These are phyloP conservation scores for Phytophthora constricta DNA, from an alignment of 352 stramenopile species.

Conservation along the genomic window DNA sequence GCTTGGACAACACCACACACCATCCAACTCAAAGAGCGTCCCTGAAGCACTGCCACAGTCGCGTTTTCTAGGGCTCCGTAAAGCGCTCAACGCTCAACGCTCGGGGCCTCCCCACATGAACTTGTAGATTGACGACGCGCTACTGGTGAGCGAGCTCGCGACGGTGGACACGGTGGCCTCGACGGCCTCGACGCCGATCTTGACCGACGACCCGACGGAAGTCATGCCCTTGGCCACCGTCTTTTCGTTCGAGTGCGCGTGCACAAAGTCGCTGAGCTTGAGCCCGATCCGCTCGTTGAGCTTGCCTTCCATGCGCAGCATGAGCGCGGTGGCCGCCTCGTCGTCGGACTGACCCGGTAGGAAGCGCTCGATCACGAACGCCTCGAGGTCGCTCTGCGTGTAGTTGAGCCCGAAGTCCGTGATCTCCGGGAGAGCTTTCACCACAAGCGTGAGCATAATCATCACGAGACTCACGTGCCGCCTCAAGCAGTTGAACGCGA, in stretches of 20 bases:
- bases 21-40: no score
- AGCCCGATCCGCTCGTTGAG: slow-evolving; percentile 87
- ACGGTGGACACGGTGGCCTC: slow-evolving; percentile 81
- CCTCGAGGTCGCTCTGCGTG: slow-evolving; percentile 84
- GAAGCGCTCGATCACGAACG: slow-evolving; percentile 86
- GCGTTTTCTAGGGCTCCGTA: background rate
- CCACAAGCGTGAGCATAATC: slow-evolving; percentile 86
- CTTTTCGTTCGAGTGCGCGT: slow-evolving; percentile 87
- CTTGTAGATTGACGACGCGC: slow-evolving; percentile 85
- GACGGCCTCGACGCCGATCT: slow-evolving; percentile 79
- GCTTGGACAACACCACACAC: no score
- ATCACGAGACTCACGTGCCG: slow-evolving; percentile 88
- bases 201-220: slow-evolving; percentile 80
- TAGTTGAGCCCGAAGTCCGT: slow-evolving; percentile 89
- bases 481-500: slow-evolving; percentile 88
- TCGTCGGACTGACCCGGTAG: slow-evolving; percentile 83
- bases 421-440: slow-evolving; percentile 85
- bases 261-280: slow-evolving; percentile 88
- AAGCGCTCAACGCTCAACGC: slow-evolving; percentile 8
- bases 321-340: slow-evolving; percentile 78
- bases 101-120: slow-evolving; percentile 77
- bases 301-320: slow-evolving; percentile 88
- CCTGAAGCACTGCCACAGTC: no score
- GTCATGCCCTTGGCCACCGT: slow-evolving; percentile 85
- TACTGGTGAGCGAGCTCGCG: slow-evolving; percentile 73